A percentile compares a stretch with the other conserved stretches of the same genome.
These are phyloP conservation scores for Euphorbia corollata DNA, from an alignment of 441 rosid species.

Conservation along the genomic window DNA sequence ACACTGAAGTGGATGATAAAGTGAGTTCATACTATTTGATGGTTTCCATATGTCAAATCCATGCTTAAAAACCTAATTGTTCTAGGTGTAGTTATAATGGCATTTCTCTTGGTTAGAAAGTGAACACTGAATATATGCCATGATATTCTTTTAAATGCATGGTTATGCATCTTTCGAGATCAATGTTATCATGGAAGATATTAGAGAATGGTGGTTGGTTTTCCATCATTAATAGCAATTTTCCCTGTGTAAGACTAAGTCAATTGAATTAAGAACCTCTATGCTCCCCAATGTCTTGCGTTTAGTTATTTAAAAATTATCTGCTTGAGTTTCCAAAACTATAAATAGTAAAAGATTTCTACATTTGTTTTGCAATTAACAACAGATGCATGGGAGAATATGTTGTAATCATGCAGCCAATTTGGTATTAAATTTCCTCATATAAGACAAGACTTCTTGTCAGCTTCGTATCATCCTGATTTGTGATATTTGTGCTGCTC, in stretches of 20 bases:
- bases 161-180: neutral
- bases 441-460: neutral
- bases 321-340: neutral
- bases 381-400: neutral
- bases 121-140: neutral
- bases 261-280: neutral
- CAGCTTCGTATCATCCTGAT: slow-evolving; percentile 6
- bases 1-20: slow-evolving; percentile 95
- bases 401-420: neutral
- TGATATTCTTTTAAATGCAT: neutral
- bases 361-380: neutral
- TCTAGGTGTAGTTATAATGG: neutral
- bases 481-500: neutral
- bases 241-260: neutral
- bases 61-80: neutral
- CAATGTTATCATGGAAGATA: neutral
- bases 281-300: neutral
- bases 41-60: slow-evolving; percentile 6
- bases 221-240: neutral
- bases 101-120: neutral
- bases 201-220: neutral
- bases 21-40: slow-evolving; percentile 34
- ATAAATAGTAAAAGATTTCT: neutral
- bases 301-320: neutral
- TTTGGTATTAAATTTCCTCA: neutral